phyloP scores from a whole-genome alignment of 225 moss, liverwort and hornwort species.

The Pleurozium schreberi region DNA sequence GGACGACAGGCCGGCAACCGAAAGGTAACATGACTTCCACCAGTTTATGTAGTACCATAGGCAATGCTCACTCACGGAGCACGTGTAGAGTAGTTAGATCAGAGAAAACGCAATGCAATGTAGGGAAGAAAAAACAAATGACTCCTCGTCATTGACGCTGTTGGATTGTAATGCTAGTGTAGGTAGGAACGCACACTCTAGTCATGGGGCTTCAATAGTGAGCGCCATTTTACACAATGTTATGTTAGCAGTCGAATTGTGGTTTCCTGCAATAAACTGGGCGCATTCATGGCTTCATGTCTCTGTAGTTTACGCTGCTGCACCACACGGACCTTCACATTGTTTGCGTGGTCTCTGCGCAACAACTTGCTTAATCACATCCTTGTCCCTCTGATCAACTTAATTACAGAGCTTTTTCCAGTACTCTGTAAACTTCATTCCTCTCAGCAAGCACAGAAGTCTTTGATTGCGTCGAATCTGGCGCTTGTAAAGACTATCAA shows the following conservation, averaged over 20 bases:
- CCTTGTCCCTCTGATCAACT: neutral
- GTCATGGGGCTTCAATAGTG: neutral
- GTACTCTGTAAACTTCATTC: neutral
- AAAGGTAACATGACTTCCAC: neutral
- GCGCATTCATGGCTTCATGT: neutral
- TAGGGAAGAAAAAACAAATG: neutral
- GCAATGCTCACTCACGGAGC: neutral
- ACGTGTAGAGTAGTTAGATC: slow-evolving; percentile 20
- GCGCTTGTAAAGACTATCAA: no score
- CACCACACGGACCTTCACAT: neutral
- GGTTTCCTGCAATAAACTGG: slow-evolving; percentile 12
- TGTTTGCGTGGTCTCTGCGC: neutral
- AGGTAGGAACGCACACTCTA: neutral
- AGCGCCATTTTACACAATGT: neutral
- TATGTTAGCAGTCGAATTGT: neutral
- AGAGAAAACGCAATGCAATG: neutral
- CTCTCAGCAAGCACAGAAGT: neutral
- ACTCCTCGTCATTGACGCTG: neutral
- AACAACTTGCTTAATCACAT: neutral
- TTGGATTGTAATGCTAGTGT: neutral
- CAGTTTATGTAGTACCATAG: neutral
- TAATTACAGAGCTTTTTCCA: neutral
- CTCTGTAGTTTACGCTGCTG: neutral
- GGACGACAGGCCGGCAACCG: neutral
- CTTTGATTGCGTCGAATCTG: neutral